These are phyloP conservation scores for Lavandula angustifolia DNA, from an alignment of 257 asterid species.

Conservation along the genomic window DNA sequence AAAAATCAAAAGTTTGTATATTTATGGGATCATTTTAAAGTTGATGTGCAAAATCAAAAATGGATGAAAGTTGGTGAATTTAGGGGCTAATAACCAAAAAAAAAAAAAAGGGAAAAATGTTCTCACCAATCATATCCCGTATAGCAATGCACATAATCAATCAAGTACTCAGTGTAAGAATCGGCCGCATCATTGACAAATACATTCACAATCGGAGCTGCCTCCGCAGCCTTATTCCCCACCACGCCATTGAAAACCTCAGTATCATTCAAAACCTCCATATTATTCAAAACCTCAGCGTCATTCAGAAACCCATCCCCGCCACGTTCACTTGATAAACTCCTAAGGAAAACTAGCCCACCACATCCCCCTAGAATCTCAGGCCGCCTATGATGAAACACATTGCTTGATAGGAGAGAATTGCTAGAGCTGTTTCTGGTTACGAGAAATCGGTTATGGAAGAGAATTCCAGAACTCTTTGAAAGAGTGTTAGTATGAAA, in stretches of 20 bases:
- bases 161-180: conserved; percentile 77
- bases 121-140: conserved; percentile 79
- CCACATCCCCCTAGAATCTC: conserved; percentile 38
- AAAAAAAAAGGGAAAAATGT: not conserved
- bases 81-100: too few species aligned
- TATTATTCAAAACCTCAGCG: conserved; percentile 42
- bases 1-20: too few species aligned
- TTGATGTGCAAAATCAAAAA: too few species aligned
- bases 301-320: conserved; percentile 57
- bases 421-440: conserved; percentile 30
- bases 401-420: conserved; percentile 34
- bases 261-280: not conserved
- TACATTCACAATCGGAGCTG: conserved; percentile 61
- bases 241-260: too few species aligned
- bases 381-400: conserved; percentile 40
- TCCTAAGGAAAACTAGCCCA: conserved; percentile 48
- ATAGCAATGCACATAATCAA: conserved; percentile 65
- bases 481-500: conserved; percentile 21
- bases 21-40: too few species aligned
- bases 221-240: conserved; percentile 52
- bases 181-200: too few species aligned
- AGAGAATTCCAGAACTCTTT: conserved; percentile 30
- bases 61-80: too few species aligned
- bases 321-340: conserved; percentile 58
- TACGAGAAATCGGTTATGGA: conserved; percentile 36